These are phyloP conservation scores for Pseudogymnoascus sp. DNA, from an alignment of 2,329 filamentous ascomycete species.

Conservation along the genomic window DNA sequence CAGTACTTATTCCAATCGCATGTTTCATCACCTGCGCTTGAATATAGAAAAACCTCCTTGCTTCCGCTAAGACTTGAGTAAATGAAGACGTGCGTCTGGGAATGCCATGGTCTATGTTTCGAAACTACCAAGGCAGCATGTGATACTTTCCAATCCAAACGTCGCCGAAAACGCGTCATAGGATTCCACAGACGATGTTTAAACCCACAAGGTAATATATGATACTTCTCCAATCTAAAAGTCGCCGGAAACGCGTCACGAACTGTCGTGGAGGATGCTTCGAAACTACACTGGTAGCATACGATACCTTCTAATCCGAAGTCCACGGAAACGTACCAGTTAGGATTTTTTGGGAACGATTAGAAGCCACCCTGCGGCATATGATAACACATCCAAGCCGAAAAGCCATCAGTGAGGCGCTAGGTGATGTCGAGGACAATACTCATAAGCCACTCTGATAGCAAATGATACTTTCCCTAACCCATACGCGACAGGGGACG, in stretches of 20 bases:
- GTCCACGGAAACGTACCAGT: background rate
- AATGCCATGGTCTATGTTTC: background rate
- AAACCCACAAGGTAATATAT: background rate
- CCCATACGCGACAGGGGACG: background rate
- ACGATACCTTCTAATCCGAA: background rate
- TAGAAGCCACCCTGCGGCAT: background rate
- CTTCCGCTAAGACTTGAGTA: background rate
- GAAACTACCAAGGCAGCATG: background rate
- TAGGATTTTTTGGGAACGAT: background rate
- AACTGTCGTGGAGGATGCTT: background rate
- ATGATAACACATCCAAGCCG: background rate
- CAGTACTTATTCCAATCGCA: background rate
- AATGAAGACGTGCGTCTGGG: background rate
- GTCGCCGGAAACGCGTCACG: background rate
- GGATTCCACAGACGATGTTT: background rate
- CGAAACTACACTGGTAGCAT: background rate
- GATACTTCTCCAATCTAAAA: background rate
- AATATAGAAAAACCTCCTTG: background rate
- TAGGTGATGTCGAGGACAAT: background rate
- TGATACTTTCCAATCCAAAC: background rate
- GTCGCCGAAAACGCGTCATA: background rate
- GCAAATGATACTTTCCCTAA: background rate
- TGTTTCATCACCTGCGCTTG: background rate
- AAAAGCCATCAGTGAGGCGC: background rate
- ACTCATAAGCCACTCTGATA: background rate